Evolutionary conservation across 495 filamentous ascomycete genomes (phyloP).

Genomic region (Xylaria bambusicola): DNA sequence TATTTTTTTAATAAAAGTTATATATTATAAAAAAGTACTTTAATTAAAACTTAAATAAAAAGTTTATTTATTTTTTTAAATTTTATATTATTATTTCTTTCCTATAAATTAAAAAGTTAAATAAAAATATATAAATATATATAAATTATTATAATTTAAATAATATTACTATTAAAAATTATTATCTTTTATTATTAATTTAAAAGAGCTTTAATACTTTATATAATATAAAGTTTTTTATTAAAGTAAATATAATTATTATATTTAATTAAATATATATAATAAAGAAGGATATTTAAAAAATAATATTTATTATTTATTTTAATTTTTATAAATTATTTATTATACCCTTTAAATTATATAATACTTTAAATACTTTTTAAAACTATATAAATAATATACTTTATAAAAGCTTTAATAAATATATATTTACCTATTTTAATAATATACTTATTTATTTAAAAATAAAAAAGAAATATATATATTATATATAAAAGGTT

Average conservation of each 20-base stretch:
- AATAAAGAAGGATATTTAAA: background rate
- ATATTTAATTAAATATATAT: background rate
- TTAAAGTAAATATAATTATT: too few relatives aligned
- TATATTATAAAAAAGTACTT: background rate
- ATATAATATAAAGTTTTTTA: too few relatives aligned
- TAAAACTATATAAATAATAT: too few relatives aligned
- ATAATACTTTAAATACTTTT: too few relatives aligned
- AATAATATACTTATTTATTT: too few relatives aligned
- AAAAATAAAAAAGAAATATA: too few relatives aligned
- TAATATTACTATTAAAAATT: too few relatives aligned
- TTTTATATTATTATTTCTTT: background rate
- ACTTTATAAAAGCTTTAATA: too few relatives aligned
- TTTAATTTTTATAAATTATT: background rate
- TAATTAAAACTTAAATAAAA: background rate
- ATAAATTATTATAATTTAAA: background rate
- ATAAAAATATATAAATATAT: background rate
- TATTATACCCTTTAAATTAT: background rate
- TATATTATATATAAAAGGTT: too few relatives aligned
- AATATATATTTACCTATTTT: too few relatives aligned
- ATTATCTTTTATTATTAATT: background rate
- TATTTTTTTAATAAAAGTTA: too few relatives aligned
- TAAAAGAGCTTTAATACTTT: too few relatives aligned
- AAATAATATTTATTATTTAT: background rate
- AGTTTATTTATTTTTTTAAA: background rate
- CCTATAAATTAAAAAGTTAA: background rate